These are phyloP conservation scores for Phytophthora crassamura DNA, from an alignment of 352 stramenopile genomes.

Conservation along the genomic window DNA sequence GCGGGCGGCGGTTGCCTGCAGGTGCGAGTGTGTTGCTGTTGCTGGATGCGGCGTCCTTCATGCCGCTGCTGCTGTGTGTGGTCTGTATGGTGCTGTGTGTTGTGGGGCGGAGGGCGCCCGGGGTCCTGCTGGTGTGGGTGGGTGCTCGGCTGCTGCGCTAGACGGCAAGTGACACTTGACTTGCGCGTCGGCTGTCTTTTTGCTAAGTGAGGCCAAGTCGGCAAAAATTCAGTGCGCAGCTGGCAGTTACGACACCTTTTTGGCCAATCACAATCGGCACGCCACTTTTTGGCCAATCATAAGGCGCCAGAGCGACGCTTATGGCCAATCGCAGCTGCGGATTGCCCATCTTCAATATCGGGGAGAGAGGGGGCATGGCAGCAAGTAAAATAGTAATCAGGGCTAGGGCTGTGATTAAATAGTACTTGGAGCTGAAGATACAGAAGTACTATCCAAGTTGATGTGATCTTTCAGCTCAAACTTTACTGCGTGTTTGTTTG, in stretches of 20 bases:
- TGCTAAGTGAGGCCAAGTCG: slow-evolving; percentile 57
- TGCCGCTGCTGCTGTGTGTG: slow-evolving; percentile 17
- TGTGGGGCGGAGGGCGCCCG: slow-evolving; percentile 11
- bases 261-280: slow-evolving; percentile 9
- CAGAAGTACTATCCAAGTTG: background rate
- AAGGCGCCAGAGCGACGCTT: too few relatives aligned
- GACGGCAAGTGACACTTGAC: slow-evolving; percentile 23
- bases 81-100: slow-evolving; percentile 8
- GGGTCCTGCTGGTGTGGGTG: background rate
- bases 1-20: slow-evolving; percentile 42
- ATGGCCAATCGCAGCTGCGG: background rate
- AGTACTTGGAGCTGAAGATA: background rate
- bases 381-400: slow-evolving; percentile 18
- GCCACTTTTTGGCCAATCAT: slow-evolving; percentile 18
- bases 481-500: too few relatives aligned
- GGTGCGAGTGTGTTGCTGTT: slow-evolving; percentile 1
- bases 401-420: background rate
- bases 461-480: too few relatives aligned
- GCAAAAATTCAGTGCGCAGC: slow-evolving; percentile 45
- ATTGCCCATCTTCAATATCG: slow-evolving; percentile 45
- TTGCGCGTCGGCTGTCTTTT: slow-evolving; percentile 53
- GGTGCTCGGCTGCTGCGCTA: background rate
- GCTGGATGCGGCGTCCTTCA: slow-evolving; percentile 36
- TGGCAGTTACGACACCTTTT: slow-evolving; percentile 27
- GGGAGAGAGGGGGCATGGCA: slow-evolving; percentile 31